phyloP scores from a whole-genome alignment of 106 monocot genomes.

The Acorus gramineus region DNA sequence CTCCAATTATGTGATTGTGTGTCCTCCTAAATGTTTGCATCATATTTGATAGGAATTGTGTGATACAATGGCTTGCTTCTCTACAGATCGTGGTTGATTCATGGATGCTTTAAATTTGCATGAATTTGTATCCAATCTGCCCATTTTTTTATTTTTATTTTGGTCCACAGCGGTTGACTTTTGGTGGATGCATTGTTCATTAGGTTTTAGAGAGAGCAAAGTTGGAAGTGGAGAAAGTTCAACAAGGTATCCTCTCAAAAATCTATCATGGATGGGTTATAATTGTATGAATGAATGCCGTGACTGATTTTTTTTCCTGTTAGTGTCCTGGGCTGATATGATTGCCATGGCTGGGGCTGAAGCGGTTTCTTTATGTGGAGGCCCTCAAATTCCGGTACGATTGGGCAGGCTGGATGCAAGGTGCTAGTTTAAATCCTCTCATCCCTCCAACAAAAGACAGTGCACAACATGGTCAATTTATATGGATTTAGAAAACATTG shows the following conservation, averaged over 20 bases:
- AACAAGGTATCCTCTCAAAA: conserved; percentile 32
- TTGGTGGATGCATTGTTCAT: background rate
- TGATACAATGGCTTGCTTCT: too few relatives aligned
- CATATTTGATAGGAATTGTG: too few relatives aligned
- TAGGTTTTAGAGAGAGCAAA: conserved; percentile 76
- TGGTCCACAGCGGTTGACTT: background rate
- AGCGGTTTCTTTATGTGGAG: conserved; percentile 78
- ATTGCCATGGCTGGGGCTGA: conserved; percentile 87
- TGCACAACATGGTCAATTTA: background rate
- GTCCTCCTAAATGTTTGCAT: too few relatives aligned
- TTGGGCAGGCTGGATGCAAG: conserved; percentile 64
- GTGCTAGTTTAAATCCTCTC: conserved; percentile 20
- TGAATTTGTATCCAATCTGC: background rate
- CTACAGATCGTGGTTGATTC: too few relatives aligned
- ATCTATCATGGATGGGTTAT: background rate
- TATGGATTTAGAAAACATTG: too few relatives aligned
- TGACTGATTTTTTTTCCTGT: conserved; percentile 4
- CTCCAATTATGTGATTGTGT: too few relatives aligned
- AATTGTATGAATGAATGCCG: conserved; percentile 4
- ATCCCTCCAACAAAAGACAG: too few relatives aligned
- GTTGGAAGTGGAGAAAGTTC: conserved; percentile 44
- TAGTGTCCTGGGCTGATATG: conserved; percentile 96
- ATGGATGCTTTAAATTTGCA: too few relatives aligned
- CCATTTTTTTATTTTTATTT: background rate
- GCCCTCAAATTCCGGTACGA: conserved; percentile 66